Evolutionary conservation across 306 rosid species (phyloP).

Genomic region (Quercus rubra): DNA sequence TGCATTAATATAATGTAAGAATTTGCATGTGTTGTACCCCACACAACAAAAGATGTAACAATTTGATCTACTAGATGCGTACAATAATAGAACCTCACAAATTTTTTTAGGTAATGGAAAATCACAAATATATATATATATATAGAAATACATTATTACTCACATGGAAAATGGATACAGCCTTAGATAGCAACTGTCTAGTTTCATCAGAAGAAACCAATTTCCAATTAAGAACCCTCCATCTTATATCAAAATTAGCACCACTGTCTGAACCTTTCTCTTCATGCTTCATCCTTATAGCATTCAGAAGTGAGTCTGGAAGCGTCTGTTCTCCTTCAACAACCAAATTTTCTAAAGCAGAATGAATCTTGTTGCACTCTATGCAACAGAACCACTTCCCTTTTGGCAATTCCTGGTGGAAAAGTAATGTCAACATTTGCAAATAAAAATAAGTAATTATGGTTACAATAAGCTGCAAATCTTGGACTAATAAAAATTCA

Average conservation of each 20-base stretch:
- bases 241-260: conserved; percentile 45
- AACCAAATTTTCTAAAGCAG: conserved; percentile 47
- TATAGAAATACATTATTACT: conserved; percentile 17
- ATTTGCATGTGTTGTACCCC: background rate
- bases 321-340: conserved; percentile 45
- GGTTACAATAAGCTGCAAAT: background rate
- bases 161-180: conserved; percentile 64
- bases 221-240: conserved; percentile 75
- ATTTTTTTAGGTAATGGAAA: background rate
- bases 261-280: conserved; percentile 29
- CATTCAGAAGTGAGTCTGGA: conserved; percentile 41
- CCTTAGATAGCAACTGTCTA: conserved; percentile 51
- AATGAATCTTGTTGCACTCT: conserved; percentile 42
- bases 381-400: conserved; percentile 73
- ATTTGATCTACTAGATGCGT: background rate
- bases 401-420: conserved; percentile 63
- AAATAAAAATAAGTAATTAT: background rate
- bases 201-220: conserved; percentile 35
- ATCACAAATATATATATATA: background rate
- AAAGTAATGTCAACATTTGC: background rate
- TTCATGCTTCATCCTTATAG: conserved; percentile 46
- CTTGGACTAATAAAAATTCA: background rate
- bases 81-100: background rate
- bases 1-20: background rate
- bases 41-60: background rate